Conservation (phyloP, 331 rosid genomes). For the Quercus tomentella region DNA sequence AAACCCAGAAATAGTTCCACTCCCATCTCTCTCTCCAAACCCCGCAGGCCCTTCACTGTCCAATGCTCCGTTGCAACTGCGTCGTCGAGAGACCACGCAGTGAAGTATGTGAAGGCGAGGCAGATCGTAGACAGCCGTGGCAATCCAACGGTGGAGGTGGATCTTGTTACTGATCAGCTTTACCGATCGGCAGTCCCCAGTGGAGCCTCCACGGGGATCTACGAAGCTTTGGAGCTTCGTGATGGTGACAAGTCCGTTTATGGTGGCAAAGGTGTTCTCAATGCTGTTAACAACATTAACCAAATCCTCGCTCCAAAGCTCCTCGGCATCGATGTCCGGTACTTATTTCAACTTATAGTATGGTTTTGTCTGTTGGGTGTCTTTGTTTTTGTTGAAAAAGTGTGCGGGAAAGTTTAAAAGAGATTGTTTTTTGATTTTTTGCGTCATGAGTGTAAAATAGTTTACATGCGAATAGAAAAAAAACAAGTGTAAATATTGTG, state of each 20-base stretch:
- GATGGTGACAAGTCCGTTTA: constrained; percentile 77
- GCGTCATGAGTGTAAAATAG: too few relatives aligned
- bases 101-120: constrained; percentile 84
- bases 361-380: not conserved
- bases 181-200: constrained; percentile 97
- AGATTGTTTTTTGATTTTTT: too few relatives aligned
- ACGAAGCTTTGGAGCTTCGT: constrained; percentile 96
- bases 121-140: constrained; percentile 98
- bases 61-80: constrained; percentile 52
- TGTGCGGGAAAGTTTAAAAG: too few relatives aligned
- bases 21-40: constrained; percentile 12
- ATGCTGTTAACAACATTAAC: constrained; percentile 80
- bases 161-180: constrained; percentile 71
- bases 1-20: constrained; percentile 14
- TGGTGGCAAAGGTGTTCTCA: constrained; percentile 98
- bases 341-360: not conserved
- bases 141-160: constrained; percentile 97
- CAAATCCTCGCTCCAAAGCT: constrained; percentile 80
- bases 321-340: constrained; percentile 87
- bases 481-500: not conserved
- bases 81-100: constrained; percentile 32
- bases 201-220: constrained; percentile 96
- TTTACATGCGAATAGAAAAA: not conserved
- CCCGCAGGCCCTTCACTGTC: constrained; percentile 17
- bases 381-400: not conserved